Evolutionary conservation across 306 rosid species (phyloP).

Genomic region (Morella rubra): DNA sequence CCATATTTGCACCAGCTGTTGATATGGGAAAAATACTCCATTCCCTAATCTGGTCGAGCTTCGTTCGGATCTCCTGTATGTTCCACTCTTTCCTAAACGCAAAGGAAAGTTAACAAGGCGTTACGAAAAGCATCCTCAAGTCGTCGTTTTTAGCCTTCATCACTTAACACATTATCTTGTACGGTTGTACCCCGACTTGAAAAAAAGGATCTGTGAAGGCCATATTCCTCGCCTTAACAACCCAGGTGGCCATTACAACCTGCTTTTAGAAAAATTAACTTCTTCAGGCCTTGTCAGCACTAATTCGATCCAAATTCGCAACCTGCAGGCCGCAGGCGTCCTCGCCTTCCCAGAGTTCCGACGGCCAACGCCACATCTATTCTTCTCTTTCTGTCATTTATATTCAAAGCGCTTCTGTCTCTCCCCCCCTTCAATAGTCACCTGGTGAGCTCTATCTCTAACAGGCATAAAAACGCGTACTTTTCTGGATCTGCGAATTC

Average conservation of each 20-base stretch:
- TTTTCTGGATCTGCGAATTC: conserved; percentile 5
- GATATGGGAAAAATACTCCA: too few species aligned
- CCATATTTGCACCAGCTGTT: too few species aligned
- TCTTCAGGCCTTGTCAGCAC: not conserved
- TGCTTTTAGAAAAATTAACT: not conserved
- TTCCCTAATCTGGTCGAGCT: too few species aligned
- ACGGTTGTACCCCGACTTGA: not conserved
- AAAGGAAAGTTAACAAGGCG: not conserved
- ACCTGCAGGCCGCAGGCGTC: not conserved
- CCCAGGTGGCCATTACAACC: not conserved
- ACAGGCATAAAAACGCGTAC: not conserved
- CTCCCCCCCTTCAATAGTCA: not conserved
- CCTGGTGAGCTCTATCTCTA: conserved; percentile 21
- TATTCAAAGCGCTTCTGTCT: not conserved
- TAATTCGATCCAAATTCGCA: not conserved
- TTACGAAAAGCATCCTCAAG: not conserved
- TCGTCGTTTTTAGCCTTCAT: not conserved
- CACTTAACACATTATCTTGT: not conserved
- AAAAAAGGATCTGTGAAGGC: not conserved
- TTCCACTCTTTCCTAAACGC: too few species aligned
- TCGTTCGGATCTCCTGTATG: too few species aligned
- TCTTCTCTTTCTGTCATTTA: not conserved
- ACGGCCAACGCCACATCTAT: not conserved
- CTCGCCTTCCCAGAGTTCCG: not conserved
- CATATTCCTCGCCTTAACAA: not conserved